phyloP scores from a whole-genome alignment of 768 basidiomycete genomes.

The Filobasidium wieringae region DNA sequence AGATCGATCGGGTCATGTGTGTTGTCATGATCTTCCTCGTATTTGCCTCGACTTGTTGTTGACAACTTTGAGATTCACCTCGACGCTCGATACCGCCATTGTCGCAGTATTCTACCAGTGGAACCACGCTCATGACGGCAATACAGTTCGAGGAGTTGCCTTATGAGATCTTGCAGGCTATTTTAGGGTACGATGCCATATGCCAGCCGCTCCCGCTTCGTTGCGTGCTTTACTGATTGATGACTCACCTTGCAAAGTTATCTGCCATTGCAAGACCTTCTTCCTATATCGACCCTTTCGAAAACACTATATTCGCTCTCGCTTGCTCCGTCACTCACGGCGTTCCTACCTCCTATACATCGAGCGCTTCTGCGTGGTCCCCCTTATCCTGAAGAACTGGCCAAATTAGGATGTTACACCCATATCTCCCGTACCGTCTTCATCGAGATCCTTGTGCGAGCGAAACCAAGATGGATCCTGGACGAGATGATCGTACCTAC shows the following conservation, averaged over 20 bases:
- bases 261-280: slow-evolving; percentile 19
- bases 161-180: background rate
- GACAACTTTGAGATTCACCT: too few relatives aligned
- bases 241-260: slow-evolving; percentile 12
- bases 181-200: background rate
- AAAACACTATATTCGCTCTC: slow-evolving; percentile 20
- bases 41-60: too few relatives aligned
- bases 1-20: too few relatives aligned
- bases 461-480: slow-evolving; percentile 30
- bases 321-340: slow-evolving; percentile 17
- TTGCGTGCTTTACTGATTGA: background rate
- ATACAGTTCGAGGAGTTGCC: background rate
- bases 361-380: slow-evolving; percentile 11
- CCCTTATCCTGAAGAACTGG: slow-evolving; percentile 24
- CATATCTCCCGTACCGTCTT: slow-evolving; percentile 23
- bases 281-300: slow-evolving; percentile 26
- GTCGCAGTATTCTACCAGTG: too few relatives aligned
- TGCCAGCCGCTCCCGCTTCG: background rate
- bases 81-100: too few relatives aligned
- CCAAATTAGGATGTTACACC: slow-evolving; percentile 20
- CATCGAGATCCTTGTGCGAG: slow-evolving; percentile 24
- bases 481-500: slow-evolving; percentile 24
- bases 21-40: too few relatives aligned
- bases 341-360: slow-evolving; percentile 21
- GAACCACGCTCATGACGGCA: too few relatives aligned